Conservation (phyloP, 441 rosid species). For the Corymbia citriodora region DNA sequence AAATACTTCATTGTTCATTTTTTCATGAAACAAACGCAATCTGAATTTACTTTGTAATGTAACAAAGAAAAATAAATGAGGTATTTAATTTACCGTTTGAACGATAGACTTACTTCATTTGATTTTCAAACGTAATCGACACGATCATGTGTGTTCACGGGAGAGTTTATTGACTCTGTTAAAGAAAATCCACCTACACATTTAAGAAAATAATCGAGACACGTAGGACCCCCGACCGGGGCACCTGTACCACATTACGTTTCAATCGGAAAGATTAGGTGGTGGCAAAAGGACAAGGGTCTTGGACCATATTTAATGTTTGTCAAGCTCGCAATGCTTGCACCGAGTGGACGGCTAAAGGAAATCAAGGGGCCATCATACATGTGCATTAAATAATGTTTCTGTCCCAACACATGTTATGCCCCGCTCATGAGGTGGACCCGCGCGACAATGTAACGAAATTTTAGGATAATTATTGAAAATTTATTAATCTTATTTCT, state of each 20-base stretch:
- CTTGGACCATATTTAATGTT: background rate
- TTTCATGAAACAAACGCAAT: fast-evolving
- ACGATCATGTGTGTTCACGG: background rate
- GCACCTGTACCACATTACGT: background rate
- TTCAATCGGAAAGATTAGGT: background rate
- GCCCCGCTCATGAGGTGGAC: background rate
- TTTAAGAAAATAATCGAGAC: background rate
- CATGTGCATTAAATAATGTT: background rate
- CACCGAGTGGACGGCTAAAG: background rate
- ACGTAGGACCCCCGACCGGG: background rate
- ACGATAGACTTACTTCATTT: background rate
- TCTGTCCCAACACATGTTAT: background rate
- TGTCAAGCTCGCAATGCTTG: background rate
- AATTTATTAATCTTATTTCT: background rate
- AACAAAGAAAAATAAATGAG: fast-evolving
- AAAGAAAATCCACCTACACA: background rate
- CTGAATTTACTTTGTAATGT: fast-evolving
- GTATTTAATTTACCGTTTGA: background rate
- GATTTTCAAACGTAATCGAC: background rate
- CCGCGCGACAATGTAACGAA: background rate
- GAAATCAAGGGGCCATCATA: background rate
- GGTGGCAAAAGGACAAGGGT: background rate
- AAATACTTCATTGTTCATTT: fast-evolving
- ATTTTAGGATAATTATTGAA: background rate
- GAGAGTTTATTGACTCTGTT: background rate